A percentile compares a stretch with the other conserved stretches of the same genome.
Conservation (phyloP, 2,329 filamentous ascomycete species). For the Colletotrichum falcatum region DNA sequence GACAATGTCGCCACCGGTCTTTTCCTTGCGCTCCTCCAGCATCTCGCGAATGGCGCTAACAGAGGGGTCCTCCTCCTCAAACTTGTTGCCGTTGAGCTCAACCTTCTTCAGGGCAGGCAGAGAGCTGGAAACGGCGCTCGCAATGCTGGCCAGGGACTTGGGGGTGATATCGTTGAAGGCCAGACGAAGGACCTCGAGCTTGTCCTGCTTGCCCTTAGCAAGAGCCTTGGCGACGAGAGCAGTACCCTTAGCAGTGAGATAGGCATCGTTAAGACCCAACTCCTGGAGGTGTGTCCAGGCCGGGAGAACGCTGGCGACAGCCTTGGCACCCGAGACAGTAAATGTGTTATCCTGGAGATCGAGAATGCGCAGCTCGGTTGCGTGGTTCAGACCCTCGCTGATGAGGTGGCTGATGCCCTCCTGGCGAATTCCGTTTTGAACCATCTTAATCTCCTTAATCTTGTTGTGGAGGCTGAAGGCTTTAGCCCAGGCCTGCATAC, state of each 20-base stretch:
- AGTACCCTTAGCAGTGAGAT: conserved; percentile 83
- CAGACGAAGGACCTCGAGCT: conserved; percentile 83
- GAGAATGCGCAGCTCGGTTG: conserved; percentile 76
- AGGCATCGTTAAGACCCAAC: conserved; percentile 88
- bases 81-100: conserved; percentile 97
- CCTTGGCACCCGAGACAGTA: conserved; percentile 81
- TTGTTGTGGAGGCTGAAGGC: conserved; percentile 85
- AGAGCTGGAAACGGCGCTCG: conserved; percentile 72
- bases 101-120: conserved; percentile 85
- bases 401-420: conserved; percentile 90
- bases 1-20: conserved; percentile 72
- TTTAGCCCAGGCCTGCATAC: conserved; percentile 95
- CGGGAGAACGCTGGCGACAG: conserved; percentile 79
- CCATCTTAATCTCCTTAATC: conserved; percentile 92
- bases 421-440: conserved; percentile 96
- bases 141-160: conserved; percentile 77
- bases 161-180: conserved; percentile 96
- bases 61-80: conserved; percentile 84
- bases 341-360: conserved; percentile 99
- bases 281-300: conserved; percentile 83
- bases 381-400: conserved; percentile 79
- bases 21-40: conserved; percentile 82
- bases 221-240: conserved; percentile 80
- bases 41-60: conserved; percentile 77
- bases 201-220: conserved; percentile 78